Evolutionary conservation across 2,329 filamentous ascomycete species (phyloP).

Genomic region (Westerdykella aurantiaca): DNA sequence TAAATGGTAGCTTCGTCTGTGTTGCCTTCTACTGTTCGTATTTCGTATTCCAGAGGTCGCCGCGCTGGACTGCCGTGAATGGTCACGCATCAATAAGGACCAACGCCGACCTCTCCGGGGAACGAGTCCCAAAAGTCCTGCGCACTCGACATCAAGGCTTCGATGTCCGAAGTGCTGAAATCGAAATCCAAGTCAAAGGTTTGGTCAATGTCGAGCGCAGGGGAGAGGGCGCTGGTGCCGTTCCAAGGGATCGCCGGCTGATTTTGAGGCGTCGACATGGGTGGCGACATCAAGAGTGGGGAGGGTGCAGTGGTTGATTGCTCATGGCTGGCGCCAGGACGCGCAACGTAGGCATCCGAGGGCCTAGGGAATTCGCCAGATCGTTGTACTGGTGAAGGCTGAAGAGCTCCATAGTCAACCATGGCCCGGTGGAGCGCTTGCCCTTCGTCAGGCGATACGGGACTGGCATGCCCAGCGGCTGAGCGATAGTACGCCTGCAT

Average conservation of each 20-base stretch:
- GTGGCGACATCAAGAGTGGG: conserved; percentile 7
- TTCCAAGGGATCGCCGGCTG: conserved; percentile 19
- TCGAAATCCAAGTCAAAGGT: conserved; percentile 31
- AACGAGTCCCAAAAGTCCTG: conserved; percentile 39
- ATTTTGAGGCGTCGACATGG: conserved; percentile 20
- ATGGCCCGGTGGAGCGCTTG: conserved; percentile 34
- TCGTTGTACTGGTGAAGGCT: conserved; percentile 36
- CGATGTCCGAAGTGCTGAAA: conserved; percentile 31
- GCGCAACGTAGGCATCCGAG: background rate
- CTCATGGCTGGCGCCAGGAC: background rate
- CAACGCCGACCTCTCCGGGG: conserved; percentile 35
- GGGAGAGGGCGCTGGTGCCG: conserved; percentile 16
- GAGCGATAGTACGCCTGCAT: conserved; percentile 40
- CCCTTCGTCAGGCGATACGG: conserved; percentile 35
- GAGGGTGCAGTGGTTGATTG: background rate
- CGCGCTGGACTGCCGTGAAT: no score
- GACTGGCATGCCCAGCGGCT: conserved; percentile 28
- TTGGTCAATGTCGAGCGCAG: conserved; percentile 28
- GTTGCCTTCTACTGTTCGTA: no score
- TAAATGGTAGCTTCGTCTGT: no score
- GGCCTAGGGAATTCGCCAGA: conserved; percentile 14
- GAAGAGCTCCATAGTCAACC: conserved; percentile 39
- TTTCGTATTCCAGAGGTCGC: no score
- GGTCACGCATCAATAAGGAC: conserved; percentile 5
- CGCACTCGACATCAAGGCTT: conserved; percentile 36